These are phyloP conservation scores for Gnaphalium uliginosum DNA, from an alignment of 129 eudicot genomes.

Conservation along the genomic window DNA sequence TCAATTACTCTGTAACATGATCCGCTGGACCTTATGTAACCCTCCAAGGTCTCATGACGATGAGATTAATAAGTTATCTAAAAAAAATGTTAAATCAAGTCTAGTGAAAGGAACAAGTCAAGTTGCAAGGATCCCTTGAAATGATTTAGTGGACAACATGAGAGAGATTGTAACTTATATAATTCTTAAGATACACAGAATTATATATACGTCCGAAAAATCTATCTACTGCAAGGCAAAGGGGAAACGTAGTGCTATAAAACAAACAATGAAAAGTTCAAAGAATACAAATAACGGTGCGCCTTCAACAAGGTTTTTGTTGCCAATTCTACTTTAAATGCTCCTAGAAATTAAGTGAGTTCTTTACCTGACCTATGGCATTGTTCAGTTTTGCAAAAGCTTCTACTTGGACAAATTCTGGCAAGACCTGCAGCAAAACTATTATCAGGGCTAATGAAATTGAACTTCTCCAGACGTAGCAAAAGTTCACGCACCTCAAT, in stretches of 20 bases:
- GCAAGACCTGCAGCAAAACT: slow-evolving; percentile 75
- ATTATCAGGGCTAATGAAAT: slow-evolving; percentile 31
- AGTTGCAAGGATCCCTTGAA: neutral
- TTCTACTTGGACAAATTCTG: slow-evolving; percentile 94
- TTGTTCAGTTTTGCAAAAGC: slow-evolving; percentile 86
- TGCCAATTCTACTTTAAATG: slow-evolving; percentile 18
- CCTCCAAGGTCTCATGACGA: neutral
- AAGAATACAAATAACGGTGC: neutral
- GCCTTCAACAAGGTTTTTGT: slow-evolving; percentile 10
- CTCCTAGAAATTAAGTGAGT: slow-evolving; percentile 18
- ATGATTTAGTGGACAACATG: neutral
- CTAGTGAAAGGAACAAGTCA: neutral
- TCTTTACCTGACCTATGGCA: slow-evolving; percentile 86
- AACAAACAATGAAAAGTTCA: neutral
- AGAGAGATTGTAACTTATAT: neutral
- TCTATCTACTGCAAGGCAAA: neutral
- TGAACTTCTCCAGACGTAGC: slow-evolving; percentile 12
- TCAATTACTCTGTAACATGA: neutral
- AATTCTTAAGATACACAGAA: neutral
- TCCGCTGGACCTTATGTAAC: neutral
- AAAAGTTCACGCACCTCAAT: slow-evolving; percentile 60
- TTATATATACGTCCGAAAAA: neutral
- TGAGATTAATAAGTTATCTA: neutral
- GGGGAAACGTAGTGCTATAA: neutral
- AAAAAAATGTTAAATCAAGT: too few species aligned